A percentile compares a stretch with the other conserved stretches of the same genome.
Evolutionary conservation across 2,329 filamentous ascomycete genomes (phyloP).

Genomic region (Cordyceps farinosa): DNA sequence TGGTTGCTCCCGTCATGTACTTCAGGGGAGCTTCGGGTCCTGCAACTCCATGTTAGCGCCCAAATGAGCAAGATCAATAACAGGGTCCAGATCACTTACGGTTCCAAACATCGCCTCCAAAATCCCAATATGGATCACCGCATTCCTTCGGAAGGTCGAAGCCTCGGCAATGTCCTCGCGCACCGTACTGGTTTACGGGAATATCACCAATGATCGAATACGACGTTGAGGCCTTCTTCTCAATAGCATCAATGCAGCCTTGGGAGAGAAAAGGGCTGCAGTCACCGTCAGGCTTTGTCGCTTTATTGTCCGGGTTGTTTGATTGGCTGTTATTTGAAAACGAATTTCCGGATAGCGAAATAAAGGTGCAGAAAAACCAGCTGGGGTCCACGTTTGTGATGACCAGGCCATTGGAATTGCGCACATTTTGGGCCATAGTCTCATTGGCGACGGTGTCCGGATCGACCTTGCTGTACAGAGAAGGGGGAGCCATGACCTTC

Average conservation of each 20-base stretch:
- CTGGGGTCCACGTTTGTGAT: background rate
- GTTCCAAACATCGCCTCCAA: background rate
- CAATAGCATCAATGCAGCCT: constrained; percentile 2
- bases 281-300: constrained; percentile 1
- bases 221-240: constrained; percentile 3
- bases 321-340: background rate
- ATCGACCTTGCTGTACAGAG: background rate
- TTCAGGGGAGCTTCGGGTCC: background rate
- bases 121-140: background rate
- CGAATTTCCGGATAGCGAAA: background rate
- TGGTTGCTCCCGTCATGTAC: background rate
- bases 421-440: background rate
- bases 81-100: background rate
- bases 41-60: background rate
- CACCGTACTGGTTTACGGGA: background rate
- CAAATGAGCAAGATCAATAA: background rate
- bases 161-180: background rate
- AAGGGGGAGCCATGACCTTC: constrained; percentile 5
- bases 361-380: constrained; percentile 10
- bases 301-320: background rate
- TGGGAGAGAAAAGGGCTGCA: constrained; percentile 6
- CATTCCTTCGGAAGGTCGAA: constrained; percentile 9
- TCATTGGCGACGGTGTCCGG: background rate
- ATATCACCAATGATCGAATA: background rate
- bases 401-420: background rate